phyloP scores from a whole-genome alignment of 345 rosid species.

The Aquilaria yunnanensis region DNA sequence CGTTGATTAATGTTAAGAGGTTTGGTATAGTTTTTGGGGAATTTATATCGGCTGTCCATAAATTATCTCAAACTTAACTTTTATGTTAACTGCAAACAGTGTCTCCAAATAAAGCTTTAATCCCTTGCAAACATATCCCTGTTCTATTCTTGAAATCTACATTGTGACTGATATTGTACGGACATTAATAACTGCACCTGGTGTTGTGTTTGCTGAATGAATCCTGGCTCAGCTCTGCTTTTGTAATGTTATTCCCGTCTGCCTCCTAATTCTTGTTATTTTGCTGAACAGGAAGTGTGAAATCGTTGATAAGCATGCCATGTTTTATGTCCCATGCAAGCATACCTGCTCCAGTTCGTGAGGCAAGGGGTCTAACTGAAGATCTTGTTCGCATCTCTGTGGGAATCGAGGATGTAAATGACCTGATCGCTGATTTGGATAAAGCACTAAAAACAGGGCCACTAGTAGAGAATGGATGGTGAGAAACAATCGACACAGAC shows the following conservation, averaged over 20 bases:
- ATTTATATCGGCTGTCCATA: too few relatives aligned
- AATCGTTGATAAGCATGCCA: constrained; percentile 96
- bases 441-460: constrained; percentile 67
- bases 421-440: constrained; percentile 81
- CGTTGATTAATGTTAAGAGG: background rate
- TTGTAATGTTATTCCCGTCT: too few relatives aligned
- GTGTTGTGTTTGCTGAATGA: constrained; percentile 3
- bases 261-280: background rate
- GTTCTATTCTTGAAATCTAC: too few relatives aligned
- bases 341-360: constrained; percentile 71
- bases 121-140: too few relatives aligned
- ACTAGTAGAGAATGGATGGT: constrained; percentile 9
- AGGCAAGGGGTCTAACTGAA: constrained; percentile 87
- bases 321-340: constrained; percentile 99
- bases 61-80: too few relatives aligned
- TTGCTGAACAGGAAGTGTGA: constrained; percentile 61
- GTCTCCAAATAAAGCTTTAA: too few relatives aligned
- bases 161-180: background rate
- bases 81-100: too few relatives aligned
- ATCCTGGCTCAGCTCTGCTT: background rate
- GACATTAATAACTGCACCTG: constrained; percentile 1
- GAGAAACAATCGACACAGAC: too few relatives aligned
- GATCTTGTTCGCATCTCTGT: constrained; percentile 89
- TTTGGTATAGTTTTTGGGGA: too few relatives aligned
- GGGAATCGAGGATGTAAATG: constrained; percentile 91